Evolutionary conservation across 345 rosid genomes (phyloP), one percentile per base, ranked within the genome.

Genomic region (Combretum micranthum): DNA sequence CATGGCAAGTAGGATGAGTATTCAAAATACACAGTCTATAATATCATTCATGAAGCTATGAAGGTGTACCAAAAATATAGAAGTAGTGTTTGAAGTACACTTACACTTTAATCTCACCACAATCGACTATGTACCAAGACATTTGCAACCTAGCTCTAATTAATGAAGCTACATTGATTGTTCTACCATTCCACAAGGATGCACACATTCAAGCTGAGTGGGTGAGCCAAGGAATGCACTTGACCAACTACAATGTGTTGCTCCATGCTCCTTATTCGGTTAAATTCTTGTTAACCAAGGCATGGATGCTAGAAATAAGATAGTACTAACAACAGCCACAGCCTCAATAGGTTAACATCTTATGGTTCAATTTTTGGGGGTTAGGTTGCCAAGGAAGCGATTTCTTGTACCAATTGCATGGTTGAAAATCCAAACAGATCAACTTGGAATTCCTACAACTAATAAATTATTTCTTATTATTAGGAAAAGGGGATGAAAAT

Each of bases 201-300:
- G 26, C 62, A 19, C 67, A 47, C 43, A 2, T 20, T 18, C 43
- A 49, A 3, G 66, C 76, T 2, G 78, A 78, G 55, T 20, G 72
- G 15, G 60, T 67, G 14, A 68, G 59, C 19, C 60, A 53, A 0
- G 74, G 82, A 2, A 44, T 68, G 45, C 61, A 68, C 10, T 51
- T 78, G 0, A 61, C 85, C 13, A 70, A 67, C 61, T 19, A 58
- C 2, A 57, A 80, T 11, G 88, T 92, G 18, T 42, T 88, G 42
- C 63, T 54, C 11, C 71, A 84, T 52, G 82, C 95, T 0, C 96
- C 95, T 0, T 92, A 96, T 70, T 86, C 98, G 1, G 86, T 86
- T 0, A 93, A 25, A 60, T 92, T 20, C 72, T 83, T 0, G 63
- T 86, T 15, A 83, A 86, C 61, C 80, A 81, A 64, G 84, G 79